Percentiles rank a stretch among this genome's conserved stretches.
Evolutionary conservation across 371 early-diverging fungal genomes (phyloP).

Genomic region (Apophysomyces variabilis): DNA sequence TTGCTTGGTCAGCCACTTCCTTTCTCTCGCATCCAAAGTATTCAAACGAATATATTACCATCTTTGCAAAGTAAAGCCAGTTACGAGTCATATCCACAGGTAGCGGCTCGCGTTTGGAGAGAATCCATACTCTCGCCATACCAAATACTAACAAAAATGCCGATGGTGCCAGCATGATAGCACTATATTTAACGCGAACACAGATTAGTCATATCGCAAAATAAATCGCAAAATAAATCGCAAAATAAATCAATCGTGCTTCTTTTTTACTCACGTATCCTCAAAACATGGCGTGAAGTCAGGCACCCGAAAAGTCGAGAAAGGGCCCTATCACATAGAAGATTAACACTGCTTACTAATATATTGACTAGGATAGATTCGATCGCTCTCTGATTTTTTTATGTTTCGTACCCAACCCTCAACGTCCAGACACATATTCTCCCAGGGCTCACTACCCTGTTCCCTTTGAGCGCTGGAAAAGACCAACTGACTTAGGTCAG

Average conservation of each 20-base stretch:
- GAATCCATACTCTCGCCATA: constrained; percentile 49
- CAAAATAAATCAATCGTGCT: too few relatives aligned
- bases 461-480: constrained; percentile 10
- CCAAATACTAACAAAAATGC: constrained; percentile 56
- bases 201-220: not conserved
- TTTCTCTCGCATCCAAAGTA: too few relatives aligned
- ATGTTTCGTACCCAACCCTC: constrained; percentile 49
- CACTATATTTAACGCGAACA: constrained; percentile 23
- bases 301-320: constrained; percentile 54
- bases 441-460: constrained; percentile 11
- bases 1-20: too few relatives aligned
- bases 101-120: constrained; percentile 38
- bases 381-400: not conserved
- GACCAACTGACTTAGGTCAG: constrained; percentile 29
- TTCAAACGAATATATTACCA: constrained; percentile 35
- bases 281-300: constrained; percentile 83
- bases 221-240: not conserved
- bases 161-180: constrained; percentile 48
- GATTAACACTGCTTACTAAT: constrained; percentile 3
- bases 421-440: constrained; percentile 34
- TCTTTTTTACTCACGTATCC: constrained; percentile 50
- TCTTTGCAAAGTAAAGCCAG: constrained; percentile 58
- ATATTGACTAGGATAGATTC: not conserved
- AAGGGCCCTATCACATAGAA: constrained; percentile 63
- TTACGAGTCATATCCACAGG: constrained; percentile 46